Base-by-base conservation (phyloP, 108 stramenopile genomes). In the Fistulifera pelliculosa region DNA sequence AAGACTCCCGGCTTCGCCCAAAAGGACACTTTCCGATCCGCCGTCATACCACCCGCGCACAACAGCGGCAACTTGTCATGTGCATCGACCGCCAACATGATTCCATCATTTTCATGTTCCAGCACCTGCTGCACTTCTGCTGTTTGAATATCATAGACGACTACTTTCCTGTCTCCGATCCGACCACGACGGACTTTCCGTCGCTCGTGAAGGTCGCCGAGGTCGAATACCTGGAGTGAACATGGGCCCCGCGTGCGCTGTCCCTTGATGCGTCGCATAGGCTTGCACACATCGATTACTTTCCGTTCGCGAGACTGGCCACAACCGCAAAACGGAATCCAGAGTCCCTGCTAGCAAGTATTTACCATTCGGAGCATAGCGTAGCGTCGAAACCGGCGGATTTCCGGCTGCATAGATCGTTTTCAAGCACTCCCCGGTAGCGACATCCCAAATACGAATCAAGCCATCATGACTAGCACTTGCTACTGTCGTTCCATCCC, bases 341-440 rank as follows among this genome's bases (percentile, higher is more conserved):
- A 92, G 52, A 0, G 85, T 94, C 8, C 86, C 86, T 8, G 77
- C 71, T 54, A 96, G 53, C 10, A 93, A 69, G 51, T 69, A 96
- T 35, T 85, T 89, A 5, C 95, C 94, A 71, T 98, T 96, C 61
- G 97, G 95, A 39, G 80, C 74, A 57, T 86, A 98, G 17, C 64
- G 71, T 1, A 91, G 90, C 50, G 71, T 69, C 21, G 72, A 77
- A 41, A 94, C 85, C 2, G 93, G 86, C 7, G 86, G 84, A 72
- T 89, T 93, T 18, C 84, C 89, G 7, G 87, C 89, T 0, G 93
- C 94, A 66, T 87, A 93, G 17, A 98, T 77, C 15, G 97, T 98
- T 65, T 93, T 94, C 35, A 95, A 68, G 60, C 97, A 98, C 49
- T 93, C 87, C 6, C 94, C 95, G 12, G 87, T 95, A n/a, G 77